These are phyloP conservation scores for Eragrostis tef DNA, from an alignment of 202 grass and related monocot genomes.

Conservation along the genomic window DNA sequence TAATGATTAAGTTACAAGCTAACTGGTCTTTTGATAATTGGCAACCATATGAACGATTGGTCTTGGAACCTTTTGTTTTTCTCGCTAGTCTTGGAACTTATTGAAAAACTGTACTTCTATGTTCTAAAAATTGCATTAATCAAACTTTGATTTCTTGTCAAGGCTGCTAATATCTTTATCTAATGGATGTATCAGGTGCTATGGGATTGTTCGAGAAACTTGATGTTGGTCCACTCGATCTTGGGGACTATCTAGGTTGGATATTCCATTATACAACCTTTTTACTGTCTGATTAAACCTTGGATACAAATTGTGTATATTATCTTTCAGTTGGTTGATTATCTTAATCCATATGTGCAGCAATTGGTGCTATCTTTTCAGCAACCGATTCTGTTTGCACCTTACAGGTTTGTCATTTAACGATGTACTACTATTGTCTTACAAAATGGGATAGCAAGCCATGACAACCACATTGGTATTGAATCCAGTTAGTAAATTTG, in stretches of 20 bases:
- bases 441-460: slow-evolving; percentile 14
- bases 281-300: slow-evolving; percentile 3
- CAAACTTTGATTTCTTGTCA: slow-evolving; percentile 34
- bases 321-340: slow-evolving; percentile 33
- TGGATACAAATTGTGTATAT: slow-evolving; percentile 35
- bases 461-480: not conserved
- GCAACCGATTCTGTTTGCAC: slow-evolving; percentile 98
- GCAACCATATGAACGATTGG: not conserved
- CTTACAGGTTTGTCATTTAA: slow-evolving; percentile 73
- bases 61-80: too few species aligned
- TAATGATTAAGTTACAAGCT: slow-evolving; percentile 18
- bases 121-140: slow-evolving; percentile 1
- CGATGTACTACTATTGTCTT: slow-evolving; percentile 20
- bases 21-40: slow-evolving; percentile 13
- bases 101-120: slow-evolving; percentile 18
- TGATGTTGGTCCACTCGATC: slow-evolving; percentile 67
- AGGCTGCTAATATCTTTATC: slow-evolving; percentile 27
- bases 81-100: not conserved
- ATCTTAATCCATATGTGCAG: slow-evolving; percentile 50
- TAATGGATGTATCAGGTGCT: slow-evolving; percentile 67
- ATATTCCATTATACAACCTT: slow-evolving; percentile 35
- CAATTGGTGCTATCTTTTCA: slow-evolving; percentile 91
- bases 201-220: slow-evolving; percentile 79
- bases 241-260: slow-evolving; percentile 90
- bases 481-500: slow-evolving; percentile 34